Conservation (phyloP, 805 yeast genomes). For the Myxozyma neglecta region DNA sequence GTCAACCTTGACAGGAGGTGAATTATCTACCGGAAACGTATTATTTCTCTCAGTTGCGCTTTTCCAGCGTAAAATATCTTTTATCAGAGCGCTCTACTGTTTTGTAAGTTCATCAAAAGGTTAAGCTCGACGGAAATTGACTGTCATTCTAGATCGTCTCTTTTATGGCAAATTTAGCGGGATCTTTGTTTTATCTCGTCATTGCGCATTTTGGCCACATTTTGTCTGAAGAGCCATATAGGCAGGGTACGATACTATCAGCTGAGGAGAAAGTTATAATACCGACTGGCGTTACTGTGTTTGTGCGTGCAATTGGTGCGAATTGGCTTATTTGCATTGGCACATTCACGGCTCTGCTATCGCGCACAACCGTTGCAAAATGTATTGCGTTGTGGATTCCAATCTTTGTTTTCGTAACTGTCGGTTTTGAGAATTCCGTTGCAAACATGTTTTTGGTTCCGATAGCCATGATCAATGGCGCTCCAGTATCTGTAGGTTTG, state of each 20-base stretch:
- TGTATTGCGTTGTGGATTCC: constrained; percentile 64
- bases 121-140: neutral
- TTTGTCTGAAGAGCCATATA: constrained; percentile 24
- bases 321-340: constrained; percentile 77
- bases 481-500: constrained; percentile 59
- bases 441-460: constrained; percentile 77
- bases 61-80: constrained; percentile 23
- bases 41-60: constrained; percentile 25
- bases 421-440: constrained; percentile 77
- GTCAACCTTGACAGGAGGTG: constrained; percentile 31
- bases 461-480: constrained; percentile 67
- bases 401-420: constrained; percentile 70
- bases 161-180: constrained; percentile 28
- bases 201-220: constrained; percentile 29
- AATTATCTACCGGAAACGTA: constrained; percentile 30
- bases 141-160: constrained; percentile 14
- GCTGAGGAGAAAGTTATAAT: constrained; percentile 27
- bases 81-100: constrained; percentile 24
- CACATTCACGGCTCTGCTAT: constrained; percentile 72
- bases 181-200: constrained; percentile 27
- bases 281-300: constrained; percentile 18
- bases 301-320: constrained; percentile 53
- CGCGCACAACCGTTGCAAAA: constrained; percentile 77
- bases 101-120: constrained; percentile 9
- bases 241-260: constrained; percentile 20